Conservation (phyloP, 352 stramenopile species). For the Lagenidium sp. region DNA sequence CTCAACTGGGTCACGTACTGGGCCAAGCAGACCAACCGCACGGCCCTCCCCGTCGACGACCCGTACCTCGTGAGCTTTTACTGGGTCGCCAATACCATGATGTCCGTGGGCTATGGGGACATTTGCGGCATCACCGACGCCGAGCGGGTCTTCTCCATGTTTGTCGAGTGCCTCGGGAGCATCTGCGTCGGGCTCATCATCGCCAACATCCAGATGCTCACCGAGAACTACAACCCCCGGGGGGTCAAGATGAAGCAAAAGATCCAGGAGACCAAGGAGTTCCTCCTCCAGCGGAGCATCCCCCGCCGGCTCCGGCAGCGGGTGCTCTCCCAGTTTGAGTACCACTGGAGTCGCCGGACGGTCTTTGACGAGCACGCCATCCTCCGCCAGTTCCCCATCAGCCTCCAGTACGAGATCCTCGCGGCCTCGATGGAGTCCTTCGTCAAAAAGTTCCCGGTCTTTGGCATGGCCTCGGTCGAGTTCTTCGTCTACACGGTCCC, state of each 20-base stretch:
- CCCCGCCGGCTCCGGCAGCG: slow-evolving; percentile 50
- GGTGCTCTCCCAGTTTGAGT: slow-evolving; percentile 76
- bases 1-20: slow-evolving; percentile 66
- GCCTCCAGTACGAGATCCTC: slow-evolving; percentile 73
- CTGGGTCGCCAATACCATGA: slow-evolving; percentile 91
- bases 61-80: slow-evolving; percentile 90
- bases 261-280: slow-evolving; percentile 73
- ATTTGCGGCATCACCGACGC: slow-evolving; percentile 74
- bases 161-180: slow-evolving; percentile 74
- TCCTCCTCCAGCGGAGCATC: slow-evolving; percentile 59
- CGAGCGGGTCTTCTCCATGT: slow-evolving; percentile 80
- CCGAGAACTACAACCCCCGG: slow-evolving; percentile 86
- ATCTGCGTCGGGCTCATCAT: slow-evolving; percentile 90
- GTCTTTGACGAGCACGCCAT: slow-evolving; percentile 70
- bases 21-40: too few species aligned
- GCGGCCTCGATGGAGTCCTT: slow-evolving; percentile 69
- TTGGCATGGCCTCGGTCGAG: slow-evolving; percentile 60
- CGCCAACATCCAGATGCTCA: slow-evolving; percentile 89
- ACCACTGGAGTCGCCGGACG: slow-evolving; percentile 60
- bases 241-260: slow-evolving; percentile 65
- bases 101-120: slow-evolving; percentile 90
- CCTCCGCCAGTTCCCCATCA: slow-evolving; percentile 54
- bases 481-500: slow-evolving; percentile 70
- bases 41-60: too few species aligned
- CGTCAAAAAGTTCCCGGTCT: slow-evolving; percentile 69